Conservation (phyloP, 768 basidiomycete species). For the Naganishia vaughanmartiniae region DNA sequence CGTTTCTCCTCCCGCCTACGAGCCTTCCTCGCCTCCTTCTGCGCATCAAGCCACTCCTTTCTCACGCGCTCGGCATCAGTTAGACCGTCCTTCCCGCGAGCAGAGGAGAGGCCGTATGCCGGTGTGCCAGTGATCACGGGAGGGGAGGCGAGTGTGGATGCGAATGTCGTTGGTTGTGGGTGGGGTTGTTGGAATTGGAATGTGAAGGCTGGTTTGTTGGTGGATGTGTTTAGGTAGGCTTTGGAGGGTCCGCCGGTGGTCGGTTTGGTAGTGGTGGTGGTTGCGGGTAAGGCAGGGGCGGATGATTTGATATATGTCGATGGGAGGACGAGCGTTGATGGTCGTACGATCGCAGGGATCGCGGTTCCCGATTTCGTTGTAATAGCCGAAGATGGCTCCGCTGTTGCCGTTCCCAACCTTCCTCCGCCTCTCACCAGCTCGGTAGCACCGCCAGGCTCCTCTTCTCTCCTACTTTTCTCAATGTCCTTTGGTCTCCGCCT, state of each 20-base stretch:
- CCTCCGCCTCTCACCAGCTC: not conserved
- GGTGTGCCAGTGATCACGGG: constrained; percentile 22
- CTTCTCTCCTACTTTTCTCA: not conserved
- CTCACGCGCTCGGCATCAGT: constrained; percentile 64
- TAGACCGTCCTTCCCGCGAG: constrained; percentile 33
- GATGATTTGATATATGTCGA: constrained; percentile 12
- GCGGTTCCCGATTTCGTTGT: not conserved
- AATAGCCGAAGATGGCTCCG: not conserved
- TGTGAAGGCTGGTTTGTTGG: too few species aligned
- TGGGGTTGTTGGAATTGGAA: too few species aligned
- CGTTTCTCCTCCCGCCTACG: constrained; percentile 55
- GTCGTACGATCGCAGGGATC: not conserved
- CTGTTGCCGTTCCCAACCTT: not conserved
- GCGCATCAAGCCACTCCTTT: constrained; percentile 70
- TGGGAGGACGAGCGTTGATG: constrained; percentile 9
- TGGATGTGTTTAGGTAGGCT: not conserved
- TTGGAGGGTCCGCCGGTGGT: not conserved
- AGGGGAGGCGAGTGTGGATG: constrained; percentile 18
- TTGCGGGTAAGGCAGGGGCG: not conserved
- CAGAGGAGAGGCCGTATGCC: constrained; percentile 16
- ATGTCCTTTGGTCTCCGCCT: not conserved
- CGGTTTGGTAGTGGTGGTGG: not conserved
- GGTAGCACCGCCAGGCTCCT: not conserved
- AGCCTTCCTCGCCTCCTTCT: constrained; percentile 72
- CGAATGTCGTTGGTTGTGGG: constrained; percentile 2